Evolutionary conservation across 2,329 filamentous ascomycete genomes (phyloP).

Genomic region (Cladosporium sp.): DNA sequence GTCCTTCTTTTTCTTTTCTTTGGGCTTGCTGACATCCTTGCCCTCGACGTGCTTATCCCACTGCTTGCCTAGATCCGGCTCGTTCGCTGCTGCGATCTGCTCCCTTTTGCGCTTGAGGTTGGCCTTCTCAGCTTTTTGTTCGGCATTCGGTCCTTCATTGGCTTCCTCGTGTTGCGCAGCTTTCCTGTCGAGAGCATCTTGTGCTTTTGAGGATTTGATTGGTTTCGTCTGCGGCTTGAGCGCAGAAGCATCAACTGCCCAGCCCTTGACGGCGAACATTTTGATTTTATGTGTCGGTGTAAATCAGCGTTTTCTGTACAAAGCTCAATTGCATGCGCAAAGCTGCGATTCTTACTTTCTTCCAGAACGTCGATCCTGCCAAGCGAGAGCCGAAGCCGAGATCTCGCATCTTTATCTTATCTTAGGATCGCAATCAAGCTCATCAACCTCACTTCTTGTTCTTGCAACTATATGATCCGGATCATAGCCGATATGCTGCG

Average conservation of each 20-base stretch:
- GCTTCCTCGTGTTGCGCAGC: conserved; percentile 50
- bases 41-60: conserved; percentile 78
- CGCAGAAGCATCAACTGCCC: conserved; percentile 70
- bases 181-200: conserved; percentile 32
- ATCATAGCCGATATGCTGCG: no score
- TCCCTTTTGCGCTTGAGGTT: conserved; percentile 25
- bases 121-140: conserved; percentile 6
- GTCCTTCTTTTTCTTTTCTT: conserved; percentile 32
- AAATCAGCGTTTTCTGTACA: background rate
- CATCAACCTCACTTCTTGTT: background rate
- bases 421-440: no score
- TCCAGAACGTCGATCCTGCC: conserved; percentile 4
- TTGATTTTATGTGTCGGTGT: background rate
- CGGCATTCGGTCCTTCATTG: conserved; percentile 28
- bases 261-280: conserved; percentile 94
- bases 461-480: no score
- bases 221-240: conserved; percentile 65
- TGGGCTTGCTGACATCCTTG: conserved; percentile 40
- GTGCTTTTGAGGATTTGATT: conserved; percentile 30
- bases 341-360: conserved; percentile 8
- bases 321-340: conserved; percentile 2
- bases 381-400: background rate
- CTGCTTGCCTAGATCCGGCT: conserved; percentile 69
- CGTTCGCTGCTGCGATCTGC: conserved; percentile 49
- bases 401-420: background rate